phyloP scores from a whole-genome alignment of 805 yeast species.

The Ogataea siamensis region DNA sequence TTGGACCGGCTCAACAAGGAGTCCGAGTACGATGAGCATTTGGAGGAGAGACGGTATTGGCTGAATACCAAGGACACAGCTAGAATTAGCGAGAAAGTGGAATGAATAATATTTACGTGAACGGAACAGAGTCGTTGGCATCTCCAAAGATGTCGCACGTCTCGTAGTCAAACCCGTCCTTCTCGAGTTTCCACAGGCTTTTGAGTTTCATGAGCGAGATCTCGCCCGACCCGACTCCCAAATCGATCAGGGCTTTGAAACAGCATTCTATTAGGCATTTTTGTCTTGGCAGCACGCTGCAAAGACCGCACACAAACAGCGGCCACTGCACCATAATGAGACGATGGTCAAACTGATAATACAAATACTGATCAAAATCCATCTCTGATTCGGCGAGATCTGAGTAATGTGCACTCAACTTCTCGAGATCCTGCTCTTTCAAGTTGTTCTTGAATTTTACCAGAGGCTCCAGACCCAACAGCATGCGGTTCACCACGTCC shows the following conservation, averaged over 20 bases:
- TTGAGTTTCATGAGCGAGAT: slow-evolving; percentile 32
- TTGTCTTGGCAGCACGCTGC: slow-evolving; percentile 31
- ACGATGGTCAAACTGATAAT: slow-evolving; percentile 35
- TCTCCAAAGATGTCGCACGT: slow-evolving; percentile 29
- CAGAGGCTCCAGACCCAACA: slow-evolving; percentile 27
- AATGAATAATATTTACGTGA: slow-evolving; percentile 25
- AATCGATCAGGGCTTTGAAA: slow-evolving; percentile 33
- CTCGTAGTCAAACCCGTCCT: slow-evolving; percentile 26
- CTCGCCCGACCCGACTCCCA: slow-evolving; percentile 39
- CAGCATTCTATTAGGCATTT: slow-evolving; percentile 36
- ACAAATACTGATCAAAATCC: slow-evolving; percentile 28
- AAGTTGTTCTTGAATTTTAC: slow-evolving; percentile 24
- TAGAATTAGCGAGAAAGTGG: slow-evolving; percentile 35
- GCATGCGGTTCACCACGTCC: slow-evolving; percentile 34
- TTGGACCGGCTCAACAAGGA: slow-evolving; percentile 36
- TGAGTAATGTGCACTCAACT: slow-evolving; percentile 22
- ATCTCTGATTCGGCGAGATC: slow-evolving; percentile 1
- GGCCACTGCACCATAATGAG: slow-evolving; percentile 40
- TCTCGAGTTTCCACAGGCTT: slow-evolving; percentile 34
- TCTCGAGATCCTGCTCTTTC: slow-evolving; percentile 15
- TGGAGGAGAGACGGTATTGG: slow-evolving; percentile 38
- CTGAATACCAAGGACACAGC: slow-evolving; percentile 40
- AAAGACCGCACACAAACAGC: slow-evolving; percentile 35
- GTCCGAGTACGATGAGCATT: slow-evolving; percentile 32
- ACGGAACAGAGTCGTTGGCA: slow-evolving; percentile 37